Percentiles rank a stretch among this genome's conserved stretches.
phyloP scores from a whole-genome alignment of 768 basidiomycete species.

The Amanita rubescens region DNA sequence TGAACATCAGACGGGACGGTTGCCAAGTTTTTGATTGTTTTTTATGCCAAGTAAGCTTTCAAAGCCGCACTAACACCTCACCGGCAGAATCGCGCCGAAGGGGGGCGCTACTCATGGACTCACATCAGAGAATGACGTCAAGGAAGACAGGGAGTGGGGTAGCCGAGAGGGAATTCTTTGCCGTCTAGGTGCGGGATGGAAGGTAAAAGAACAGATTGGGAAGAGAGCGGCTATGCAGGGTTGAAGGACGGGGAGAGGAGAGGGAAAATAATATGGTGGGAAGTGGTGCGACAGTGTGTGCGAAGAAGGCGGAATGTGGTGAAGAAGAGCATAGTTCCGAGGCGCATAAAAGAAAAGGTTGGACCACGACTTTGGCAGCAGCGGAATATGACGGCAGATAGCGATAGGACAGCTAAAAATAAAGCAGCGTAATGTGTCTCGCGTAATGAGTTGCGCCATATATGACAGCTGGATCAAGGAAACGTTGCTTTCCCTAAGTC shows the following conservation, averaged over 20 bases:
- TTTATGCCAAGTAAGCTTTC: not conserved
- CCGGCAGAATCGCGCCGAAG: not conserved
- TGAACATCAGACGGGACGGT: too few relatives aligned
- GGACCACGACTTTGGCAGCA: not conserved
- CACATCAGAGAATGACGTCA: not conserved
- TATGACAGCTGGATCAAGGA: conserved; percentile 4
- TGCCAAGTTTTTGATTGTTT: too few relatives aligned
- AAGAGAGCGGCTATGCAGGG: not conserved
- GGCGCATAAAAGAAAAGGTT: not conserved
- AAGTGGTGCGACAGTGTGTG: not conserved
- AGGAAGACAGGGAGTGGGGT: not conserved
- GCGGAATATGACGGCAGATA: not conserved
- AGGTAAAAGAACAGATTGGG: too few relatives aligned
- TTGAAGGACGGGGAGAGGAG: not conserved
- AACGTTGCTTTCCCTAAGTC: not conserved
- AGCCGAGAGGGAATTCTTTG: too few relatives aligned
- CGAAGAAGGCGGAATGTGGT: not conserved
- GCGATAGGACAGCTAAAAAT: not conserved
- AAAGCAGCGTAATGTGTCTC: not conserved
- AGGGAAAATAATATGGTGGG: not conserved
- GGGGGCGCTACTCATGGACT: not conserved
- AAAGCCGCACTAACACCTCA: not conserved
- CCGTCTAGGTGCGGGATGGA: too few relatives aligned
- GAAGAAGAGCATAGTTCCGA: not conserved
- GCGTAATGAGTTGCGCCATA: not conserved